Percentiles rank a stretch among this genome's conserved stretches.
Evolutionary conservation across 129 eudicot species (phyloP).

Genomic region (Artemisia annua): DNA sequence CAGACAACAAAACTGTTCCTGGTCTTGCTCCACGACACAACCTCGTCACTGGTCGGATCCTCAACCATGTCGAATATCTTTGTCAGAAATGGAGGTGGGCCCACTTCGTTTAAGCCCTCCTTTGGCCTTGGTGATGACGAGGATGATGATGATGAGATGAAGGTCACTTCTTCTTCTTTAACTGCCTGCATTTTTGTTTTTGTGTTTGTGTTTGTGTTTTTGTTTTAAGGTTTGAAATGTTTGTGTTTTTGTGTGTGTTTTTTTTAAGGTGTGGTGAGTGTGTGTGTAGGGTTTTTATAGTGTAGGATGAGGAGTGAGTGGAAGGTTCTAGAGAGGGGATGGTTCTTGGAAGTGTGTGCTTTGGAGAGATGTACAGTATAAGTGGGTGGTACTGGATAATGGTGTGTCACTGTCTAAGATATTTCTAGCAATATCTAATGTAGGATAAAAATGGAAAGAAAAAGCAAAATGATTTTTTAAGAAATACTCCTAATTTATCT

Average conservation of each 20-base stretch:
- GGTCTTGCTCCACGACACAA: constrained; percentile 80
- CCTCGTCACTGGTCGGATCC: constrained; percentile 73
- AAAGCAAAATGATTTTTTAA: too few species aligned
- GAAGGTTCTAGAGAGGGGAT: constrained; percentile 35
- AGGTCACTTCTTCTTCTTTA: constrained; percentile 48
- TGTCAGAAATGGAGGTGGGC: constrained; percentile 88
- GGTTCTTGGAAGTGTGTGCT: constrained; percentile 6
- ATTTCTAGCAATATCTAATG: too few species aligned
- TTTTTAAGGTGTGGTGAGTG: background rate
- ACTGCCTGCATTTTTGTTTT: constrained; percentile 24
- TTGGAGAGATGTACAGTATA: too few species aligned
- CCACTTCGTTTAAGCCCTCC: constrained; percentile 76
- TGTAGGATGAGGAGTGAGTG: background rate
- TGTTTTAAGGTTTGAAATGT: background rate
- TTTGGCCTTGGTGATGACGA: constrained; percentile 55
- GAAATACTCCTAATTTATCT: too few species aligned
- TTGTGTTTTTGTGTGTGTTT: background rate
- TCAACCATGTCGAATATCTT: constrained; percentile 90
- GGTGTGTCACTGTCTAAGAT: too few species aligned
- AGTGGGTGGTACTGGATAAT: too few species aligned
- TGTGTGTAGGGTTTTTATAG: background rate
- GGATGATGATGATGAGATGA: constrained; percentile 41
- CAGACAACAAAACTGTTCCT: constrained; percentile 83
- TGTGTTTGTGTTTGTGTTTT: background rate
- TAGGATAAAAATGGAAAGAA: too few species aligned